These are phyloP conservation scores for Coelastrella sp. DNA, from an alignment of 139 green algal genomes.

Conservation along the genomic window DNA sequence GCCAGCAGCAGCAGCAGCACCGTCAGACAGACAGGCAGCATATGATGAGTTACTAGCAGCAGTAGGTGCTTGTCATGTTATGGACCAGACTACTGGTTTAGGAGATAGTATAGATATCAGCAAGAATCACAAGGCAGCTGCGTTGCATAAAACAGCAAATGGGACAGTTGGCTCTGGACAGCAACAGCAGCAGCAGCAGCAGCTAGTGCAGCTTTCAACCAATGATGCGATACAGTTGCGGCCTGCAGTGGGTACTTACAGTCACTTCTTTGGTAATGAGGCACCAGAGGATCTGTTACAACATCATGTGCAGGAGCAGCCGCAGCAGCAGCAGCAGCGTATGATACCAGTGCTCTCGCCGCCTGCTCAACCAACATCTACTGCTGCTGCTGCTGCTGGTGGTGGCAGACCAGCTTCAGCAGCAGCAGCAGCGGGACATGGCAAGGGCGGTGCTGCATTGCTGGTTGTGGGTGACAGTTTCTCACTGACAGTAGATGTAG, in stretches of 20 bases:
- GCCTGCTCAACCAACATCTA: neutral
- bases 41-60: constrained; percentile 24
- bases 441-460: neutral
- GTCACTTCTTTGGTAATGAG: constrained; percentile 58
- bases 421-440: neutral
- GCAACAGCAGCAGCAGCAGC: no score
- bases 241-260: constrained; percentile 41
- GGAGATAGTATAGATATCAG: no score
- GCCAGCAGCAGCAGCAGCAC: constrained; percentile 8
- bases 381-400: neutral
- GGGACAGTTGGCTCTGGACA: no score
- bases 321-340: constrained; percentile 20
- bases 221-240: constrained; percentile 9
- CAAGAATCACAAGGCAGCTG: no score
- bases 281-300: constrained; percentile 6
- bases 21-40: constrained; percentile 9
- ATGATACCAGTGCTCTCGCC: constrained; percentile 19
- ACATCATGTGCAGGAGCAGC: no score
- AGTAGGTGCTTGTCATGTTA: neutral
- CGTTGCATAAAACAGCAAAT: no score
- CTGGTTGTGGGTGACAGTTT: neutral
- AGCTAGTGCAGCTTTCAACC: constrained; percentile 21
- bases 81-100: no score
- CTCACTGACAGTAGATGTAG: constrained; percentile 49
- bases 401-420: no score